phyloP scores from a whole-genome alignment of 257 asterid species.

The Gardenia jasminoides region DNA sequence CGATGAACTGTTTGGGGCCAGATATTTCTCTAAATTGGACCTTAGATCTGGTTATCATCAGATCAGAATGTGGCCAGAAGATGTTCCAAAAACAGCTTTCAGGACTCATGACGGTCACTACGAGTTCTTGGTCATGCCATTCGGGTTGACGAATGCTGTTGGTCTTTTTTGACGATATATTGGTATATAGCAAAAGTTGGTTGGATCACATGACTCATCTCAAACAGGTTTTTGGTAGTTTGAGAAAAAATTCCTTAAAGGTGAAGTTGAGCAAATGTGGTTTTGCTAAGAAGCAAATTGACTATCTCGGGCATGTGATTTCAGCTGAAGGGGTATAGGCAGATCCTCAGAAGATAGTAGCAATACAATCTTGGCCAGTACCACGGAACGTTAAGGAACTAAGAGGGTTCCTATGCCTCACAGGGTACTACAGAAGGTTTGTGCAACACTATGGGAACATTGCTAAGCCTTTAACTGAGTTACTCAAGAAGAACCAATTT shows the following conservation, averaged over 20 bases:
- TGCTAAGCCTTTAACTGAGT: not conserved
- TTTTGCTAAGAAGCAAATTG: not conserved
- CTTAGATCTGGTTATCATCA: not conserved
- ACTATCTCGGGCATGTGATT: not conserved
- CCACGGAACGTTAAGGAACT: not conserved
- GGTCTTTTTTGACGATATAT: constrained; percentile 11
- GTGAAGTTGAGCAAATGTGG: not conserved
- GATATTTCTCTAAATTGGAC: not conserved
- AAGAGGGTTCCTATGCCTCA: not conserved
- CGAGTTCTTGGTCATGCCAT: too few relatives aligned
- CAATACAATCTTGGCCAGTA: not conserved
- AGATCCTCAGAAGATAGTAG: not conserved
- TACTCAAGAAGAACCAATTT: not conserved
- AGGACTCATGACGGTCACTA: too few relatives aligned
- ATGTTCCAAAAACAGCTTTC: not conserved
- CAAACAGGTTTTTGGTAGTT: not conserved
- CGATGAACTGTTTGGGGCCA: not conserved
- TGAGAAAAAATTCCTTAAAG: not conserved
- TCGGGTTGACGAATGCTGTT: not conserved
- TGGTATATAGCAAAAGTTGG: not conserved
- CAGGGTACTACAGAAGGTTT: too few relatives aligned
- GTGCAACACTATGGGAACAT: too few relatives aligned
- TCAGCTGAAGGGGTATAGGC: not conserved
- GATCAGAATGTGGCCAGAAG: not conserved
- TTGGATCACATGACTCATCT: not conserved